Evolutionary conservation across 208 protist genomes (phyloP).

Genomic region (Wallacemonas sp.): DNA sequence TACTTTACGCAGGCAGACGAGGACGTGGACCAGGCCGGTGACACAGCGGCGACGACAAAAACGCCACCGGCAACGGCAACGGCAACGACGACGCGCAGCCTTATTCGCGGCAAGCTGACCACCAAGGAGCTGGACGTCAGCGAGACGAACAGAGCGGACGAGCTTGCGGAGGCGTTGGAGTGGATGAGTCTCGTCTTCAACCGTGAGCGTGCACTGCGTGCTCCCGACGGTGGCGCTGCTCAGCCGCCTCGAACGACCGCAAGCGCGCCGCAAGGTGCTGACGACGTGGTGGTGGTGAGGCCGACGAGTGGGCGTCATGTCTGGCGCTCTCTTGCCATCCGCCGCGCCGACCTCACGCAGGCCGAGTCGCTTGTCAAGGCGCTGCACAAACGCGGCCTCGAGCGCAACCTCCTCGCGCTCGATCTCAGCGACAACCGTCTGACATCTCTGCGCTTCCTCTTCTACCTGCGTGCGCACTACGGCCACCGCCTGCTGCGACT

Average conservation of each 20-base stretch:
- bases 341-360: constrained; percentile 48
- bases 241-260: too few relatives aligned
- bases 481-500: constrained; percentile 71
- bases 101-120: constrained; percentile 25
- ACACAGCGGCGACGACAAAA: too few relatives aligned
- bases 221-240: neutral
- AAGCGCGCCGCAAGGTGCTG: too few relatives aligned
- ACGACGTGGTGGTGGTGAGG: too few relatives aligned
- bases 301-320: constrained; percentile 23
- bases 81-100: neutral
- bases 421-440: constrained; percentile 80
- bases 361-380: constrained; percentile 65
- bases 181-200: constrained; percentile 49
- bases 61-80: neutral
- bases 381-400: constrained; percentile 57
- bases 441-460: constrained; percentile 79
- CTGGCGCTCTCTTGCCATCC: constrained; percentile 53
- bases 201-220: constrained; percentile 16
- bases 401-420: constrained; percentile 59
- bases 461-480: constrained; percentile 68
- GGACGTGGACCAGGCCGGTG: too few relatives aligned
- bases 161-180: constrained; percentile 67
- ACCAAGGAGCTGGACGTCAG: constrained; percentile 82
- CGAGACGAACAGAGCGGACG: constrained; percentile 42
- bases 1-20: too few relatives aligned